These are phyloP conservation scores for Ceratocystis harringtonii DNA, from an alignment of 2,329 filamentous ascomycete genomes.

Conservation along the genomic window DNA sequence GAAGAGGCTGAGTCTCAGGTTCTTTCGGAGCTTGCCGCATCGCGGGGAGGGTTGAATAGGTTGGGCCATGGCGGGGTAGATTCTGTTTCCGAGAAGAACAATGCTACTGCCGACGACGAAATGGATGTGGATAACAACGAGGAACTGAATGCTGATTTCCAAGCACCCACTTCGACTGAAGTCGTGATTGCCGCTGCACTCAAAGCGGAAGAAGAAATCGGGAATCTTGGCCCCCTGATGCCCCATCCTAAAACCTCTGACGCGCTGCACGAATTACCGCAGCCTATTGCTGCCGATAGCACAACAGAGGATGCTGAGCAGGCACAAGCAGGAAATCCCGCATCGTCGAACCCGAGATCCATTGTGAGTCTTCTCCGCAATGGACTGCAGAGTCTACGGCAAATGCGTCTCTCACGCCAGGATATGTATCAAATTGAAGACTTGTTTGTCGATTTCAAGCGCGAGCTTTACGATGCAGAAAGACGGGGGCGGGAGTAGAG, in stretches of 20 bases:
- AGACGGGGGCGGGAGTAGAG: constrained; percentile 34
- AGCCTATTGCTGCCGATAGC: neutral
- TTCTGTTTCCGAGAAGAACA: neutral
- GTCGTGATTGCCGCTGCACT: neutral
- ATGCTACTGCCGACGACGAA: neutral
- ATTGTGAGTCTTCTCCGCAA: constrained; percentile 25
- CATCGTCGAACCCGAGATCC: constrained; percentile 6
- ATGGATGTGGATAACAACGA: constrained; percentile 1
- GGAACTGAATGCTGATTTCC: neutral
- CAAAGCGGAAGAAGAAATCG: neutral
- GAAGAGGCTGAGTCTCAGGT: constrained; percentile 27
- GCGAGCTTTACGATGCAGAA: constrained; percentile 57
- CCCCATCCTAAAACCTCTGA: neutral
- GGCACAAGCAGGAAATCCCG: too few relatives aligned
- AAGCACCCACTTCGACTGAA: neutral
- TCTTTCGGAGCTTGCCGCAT: constrained; percentile 28
- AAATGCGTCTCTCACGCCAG: constrained; percentile 43
- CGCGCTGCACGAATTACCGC: neutral
- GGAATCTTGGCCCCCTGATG: neutral
- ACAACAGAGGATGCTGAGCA: neutral
- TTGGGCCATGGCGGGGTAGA: neutral
- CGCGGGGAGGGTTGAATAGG: constrained; percentile 11
- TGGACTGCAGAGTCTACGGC: constrained; percentile 42
- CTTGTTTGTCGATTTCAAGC: constrained; percentile 62
- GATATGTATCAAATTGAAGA: constrained; percentile 62